Conservation (phyloP, 2,329 filamentous ascomycete species). For the Aspergillus sp. region DNA sequence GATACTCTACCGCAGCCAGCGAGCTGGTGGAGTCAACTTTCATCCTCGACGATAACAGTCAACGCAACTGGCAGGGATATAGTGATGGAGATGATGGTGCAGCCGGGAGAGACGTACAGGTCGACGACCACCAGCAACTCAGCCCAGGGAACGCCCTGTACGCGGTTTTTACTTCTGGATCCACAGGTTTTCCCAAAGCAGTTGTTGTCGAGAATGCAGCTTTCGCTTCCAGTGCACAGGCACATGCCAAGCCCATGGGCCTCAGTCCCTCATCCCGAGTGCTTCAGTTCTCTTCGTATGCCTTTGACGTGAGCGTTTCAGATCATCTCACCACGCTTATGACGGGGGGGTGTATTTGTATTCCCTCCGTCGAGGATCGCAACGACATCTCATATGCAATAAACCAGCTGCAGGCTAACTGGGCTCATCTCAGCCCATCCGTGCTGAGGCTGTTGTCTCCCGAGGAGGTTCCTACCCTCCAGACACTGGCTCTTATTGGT, state of each 20-base stretch:
- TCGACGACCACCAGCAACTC: not conserved
- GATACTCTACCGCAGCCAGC: not conserved
- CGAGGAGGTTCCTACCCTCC: constrained; percentile 29
- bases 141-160: constrained; percentile 2
- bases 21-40: not conserved
- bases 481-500: constrained; percentile 23
- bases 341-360: constrained; percentile 40
- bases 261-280: constrained; percentile 39
- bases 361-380: constrained; percentile 37
- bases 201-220: constrained; percentile 54
- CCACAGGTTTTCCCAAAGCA: constrained; percentile 49
- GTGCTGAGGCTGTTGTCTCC: constrained; percentile 41
- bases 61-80: too few species aligned
- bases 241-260: constrained; percentile 19
- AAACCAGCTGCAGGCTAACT: constrained; percentile 42
- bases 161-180: constrained; percentile 44
- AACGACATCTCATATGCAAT: constrained; percentile 42
- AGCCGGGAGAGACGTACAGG: not conserved
- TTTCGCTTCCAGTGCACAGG: constrained; percentile 44
- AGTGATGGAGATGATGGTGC: not conserved
- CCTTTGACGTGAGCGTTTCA: constrained; percentile 37
- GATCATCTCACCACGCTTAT: constrained; percentile 25
- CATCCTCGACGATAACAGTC: too few species aligned
- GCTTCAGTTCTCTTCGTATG: constrained; percentile 38
- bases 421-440: constrained; percentile 52